These are phyloP conservation scores for Didymella arachidicola DNA, from an alignment of 2,329 filamentous ascomycete species.

Conservation along the genomic window DNA sequence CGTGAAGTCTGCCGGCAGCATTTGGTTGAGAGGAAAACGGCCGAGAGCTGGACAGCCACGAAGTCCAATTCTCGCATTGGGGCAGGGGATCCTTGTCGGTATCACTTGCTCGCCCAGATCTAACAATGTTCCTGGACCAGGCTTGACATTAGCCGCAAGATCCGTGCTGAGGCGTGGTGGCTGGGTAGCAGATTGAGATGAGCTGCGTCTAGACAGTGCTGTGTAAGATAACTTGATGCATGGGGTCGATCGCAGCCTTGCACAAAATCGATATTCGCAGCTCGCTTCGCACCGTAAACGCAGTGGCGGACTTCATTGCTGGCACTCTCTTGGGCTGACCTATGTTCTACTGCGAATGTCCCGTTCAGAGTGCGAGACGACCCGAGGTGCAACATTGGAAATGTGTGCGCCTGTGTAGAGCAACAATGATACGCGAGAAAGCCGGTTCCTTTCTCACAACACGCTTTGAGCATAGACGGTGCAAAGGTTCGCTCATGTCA, in stretches of 20 bases:
- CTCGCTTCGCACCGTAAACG: not conserved
- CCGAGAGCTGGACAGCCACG: constrained; percentile 42
- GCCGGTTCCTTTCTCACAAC: not conserved
- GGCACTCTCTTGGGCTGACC: not conserved
- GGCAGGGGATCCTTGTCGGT: constrained; percentile 40
- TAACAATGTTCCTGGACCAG: constrained; percentile 36
- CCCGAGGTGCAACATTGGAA: not conserved
- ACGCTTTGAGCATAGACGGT: not conserved
- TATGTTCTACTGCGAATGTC: not conserved
- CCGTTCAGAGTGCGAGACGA: not conserved
- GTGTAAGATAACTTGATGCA: not conserved
- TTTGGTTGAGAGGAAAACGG: constrained; percentile 19
- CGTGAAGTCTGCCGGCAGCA: constrained; percentile 43
- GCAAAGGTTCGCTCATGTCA: constrained; percentile 23
- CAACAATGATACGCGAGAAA: not conserved
- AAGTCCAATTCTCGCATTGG: constrained; percentile 25
- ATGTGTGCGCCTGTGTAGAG: not conserved
- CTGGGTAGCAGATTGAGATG: constrained; percentile 1
- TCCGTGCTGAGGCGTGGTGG: constrained; percentile 21
- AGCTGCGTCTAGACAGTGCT: not conserved
- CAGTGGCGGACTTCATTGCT: not conserved
- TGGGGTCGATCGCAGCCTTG: not conserved
- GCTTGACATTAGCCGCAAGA: constrained; percentile 29
- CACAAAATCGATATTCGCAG: not conserved
- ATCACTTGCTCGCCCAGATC: constrained; percentile 36